Percentiles rank a stretch among this genome's conserved stretches.
These are phyloP conservation scores for Penicillium canariense DNA, from an alignment of 495 filamentous ascomycete species.

Conservation along the genomic window DNA sequence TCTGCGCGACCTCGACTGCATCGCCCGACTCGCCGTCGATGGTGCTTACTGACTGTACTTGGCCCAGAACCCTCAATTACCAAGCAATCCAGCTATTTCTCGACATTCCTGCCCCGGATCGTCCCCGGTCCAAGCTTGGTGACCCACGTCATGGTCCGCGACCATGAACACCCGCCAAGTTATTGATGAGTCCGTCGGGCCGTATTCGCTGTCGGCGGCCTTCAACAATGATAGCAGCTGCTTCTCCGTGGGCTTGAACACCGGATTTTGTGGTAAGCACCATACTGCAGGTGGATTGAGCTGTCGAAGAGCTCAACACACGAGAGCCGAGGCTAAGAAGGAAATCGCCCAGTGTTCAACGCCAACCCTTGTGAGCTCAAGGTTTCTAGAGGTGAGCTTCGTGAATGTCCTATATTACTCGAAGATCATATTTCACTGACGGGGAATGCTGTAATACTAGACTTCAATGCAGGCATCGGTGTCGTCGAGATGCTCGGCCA, in stretches of 20 bases:
- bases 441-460: conserved; percentile 37
- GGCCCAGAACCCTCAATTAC: background rate
- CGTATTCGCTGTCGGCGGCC: conserved; percentile 74
- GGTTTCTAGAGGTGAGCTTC: conserved; percentile 57
- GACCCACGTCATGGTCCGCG: conserved; percentile 25
- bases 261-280: conserved; percentile 77
- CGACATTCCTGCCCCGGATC: background rate
- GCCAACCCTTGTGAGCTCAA: conserved; percentile 73
- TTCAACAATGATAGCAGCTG: conserved; percentile 87
- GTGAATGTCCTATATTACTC: too few relatives aligned
- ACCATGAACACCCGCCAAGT: conserved; percentile 86
- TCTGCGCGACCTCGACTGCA: background rate
- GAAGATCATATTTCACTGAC: background rate
- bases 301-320: background rate
- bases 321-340: conserved; percentile 9
- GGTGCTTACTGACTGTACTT: background rate
- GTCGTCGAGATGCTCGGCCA: conserved; percentile 84
- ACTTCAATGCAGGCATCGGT: conserved; percentile 83
- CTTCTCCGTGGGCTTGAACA: conserved; percentile 86
- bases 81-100: background rate
- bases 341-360: conserved; percentile 62
- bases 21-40: background rate
- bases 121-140: background rate
- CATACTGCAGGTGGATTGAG: background rate
- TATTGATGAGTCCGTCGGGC: conserved; percentile 72